A percentile compares a stretch with the other conserved stretches of the same genome.
These are phyloP conservation scores for Lactarius hatsudake DNA, from an alignment of 768 basidiomycete genomes.

Conservation along the genomic window DNA sequence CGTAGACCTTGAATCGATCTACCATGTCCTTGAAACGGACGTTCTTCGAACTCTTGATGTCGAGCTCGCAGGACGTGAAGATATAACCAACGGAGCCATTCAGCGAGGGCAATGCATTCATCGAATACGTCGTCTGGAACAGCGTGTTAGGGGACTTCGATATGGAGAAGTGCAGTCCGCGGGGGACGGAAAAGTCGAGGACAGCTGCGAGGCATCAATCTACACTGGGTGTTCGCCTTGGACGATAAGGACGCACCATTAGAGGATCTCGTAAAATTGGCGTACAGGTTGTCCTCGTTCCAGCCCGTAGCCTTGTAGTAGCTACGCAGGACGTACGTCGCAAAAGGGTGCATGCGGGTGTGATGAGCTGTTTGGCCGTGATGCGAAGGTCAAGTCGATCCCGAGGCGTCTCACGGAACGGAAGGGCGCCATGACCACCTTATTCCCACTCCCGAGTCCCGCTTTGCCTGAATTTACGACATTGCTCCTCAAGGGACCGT, in stretches of 20 bases:
- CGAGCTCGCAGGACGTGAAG: slow-evolving; percentile 82
- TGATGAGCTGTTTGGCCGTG: not conserved
- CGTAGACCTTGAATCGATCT: slow-evolving; percentile 82
- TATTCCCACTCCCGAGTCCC: slow-evolving; percentile 45
- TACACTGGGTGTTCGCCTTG: not conserved
- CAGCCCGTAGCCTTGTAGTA: slow-evolving; percentile 94
- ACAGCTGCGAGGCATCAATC: slow-evolving; percentile 51
- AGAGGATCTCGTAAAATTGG: slow-evolving; percentile 86
- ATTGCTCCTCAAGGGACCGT: slow-evolving; percentile 61
- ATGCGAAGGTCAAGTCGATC: not conserved
- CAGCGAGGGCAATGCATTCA: slow-evolving; percentile 90
- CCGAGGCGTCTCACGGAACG: not conserved
- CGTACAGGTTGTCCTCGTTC: slow-evolving; percentile 95
- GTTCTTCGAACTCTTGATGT: slow-evolving; percentile 63
- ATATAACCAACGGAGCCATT: slow-evolving; percentile 93
- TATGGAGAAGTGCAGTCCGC: slow-evolving; percentile 72
- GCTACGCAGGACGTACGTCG: slow-evolving; percentile 81
- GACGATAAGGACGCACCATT: slow-evolving; percentile 51
- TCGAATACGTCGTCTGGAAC: slow-evolving; percentile 88
- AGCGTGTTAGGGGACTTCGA: slow-evolving; percentile 87
- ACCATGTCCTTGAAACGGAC: slow-evolving; percentile 86
- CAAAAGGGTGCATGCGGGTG: slow-evolving; percentile 71
- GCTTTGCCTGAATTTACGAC: slow-evolving; percentile 53
- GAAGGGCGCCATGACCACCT: slow-evolving; percentile 15
- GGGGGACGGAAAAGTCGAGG: slow-evolving; percentile 87